Conservation (phyloP, 352 stramenopile species). For the Globisporangium carolinianum region DNA sequence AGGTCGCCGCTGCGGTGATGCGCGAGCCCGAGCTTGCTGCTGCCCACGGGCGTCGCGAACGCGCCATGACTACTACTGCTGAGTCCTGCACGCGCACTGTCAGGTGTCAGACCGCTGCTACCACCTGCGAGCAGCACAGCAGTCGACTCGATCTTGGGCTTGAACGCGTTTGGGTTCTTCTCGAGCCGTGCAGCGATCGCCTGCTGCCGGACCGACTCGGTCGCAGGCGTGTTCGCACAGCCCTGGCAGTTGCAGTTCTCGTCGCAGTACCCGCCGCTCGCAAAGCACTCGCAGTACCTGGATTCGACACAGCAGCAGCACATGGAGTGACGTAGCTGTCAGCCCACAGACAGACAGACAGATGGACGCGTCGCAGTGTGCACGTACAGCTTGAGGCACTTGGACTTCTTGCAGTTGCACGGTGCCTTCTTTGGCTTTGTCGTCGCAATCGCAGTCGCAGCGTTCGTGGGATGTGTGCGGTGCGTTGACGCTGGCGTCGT, state of each 20-base stretch:
- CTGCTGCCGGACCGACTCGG: slow-evolving; percentile 62
- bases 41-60: not conserved
- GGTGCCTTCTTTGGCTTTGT: slow-evolving; percentile 46
- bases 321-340: too few species aligned
- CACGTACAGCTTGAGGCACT: slow-evolving; percentile 93
- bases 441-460: not conserved
- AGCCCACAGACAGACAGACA: too few species aligned
- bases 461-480: too few species aligned
- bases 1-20: slow-evolving; percentile 16
- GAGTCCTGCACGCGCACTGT: slow-evolving; percentile 3
- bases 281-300: slow-evolving; percentile 95
- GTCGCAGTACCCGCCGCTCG: slow-evolving; percentile 88
- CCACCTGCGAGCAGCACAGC: not conserved
- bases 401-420: slow-evolving; percentile 98
- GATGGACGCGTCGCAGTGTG: too few species aligned
- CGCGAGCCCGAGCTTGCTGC: slow-evolving; percentile 9
- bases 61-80: not conserved
- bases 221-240: slow-evolving; percentile 87
- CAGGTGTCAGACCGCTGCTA: not conserved
- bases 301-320: not conserved
- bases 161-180: slow-evolving; percentile 95
- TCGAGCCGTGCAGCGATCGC: slow-evolving; percentile 87
- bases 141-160: slow-evolving; percentile 89
- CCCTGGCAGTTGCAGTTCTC: slow-evolving; percentile 89
- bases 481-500: not conserved